phyloP scores from a whole-genome alignment of 768 basidiomycete genomes.

The Exsudoporus frostii region DNA sequence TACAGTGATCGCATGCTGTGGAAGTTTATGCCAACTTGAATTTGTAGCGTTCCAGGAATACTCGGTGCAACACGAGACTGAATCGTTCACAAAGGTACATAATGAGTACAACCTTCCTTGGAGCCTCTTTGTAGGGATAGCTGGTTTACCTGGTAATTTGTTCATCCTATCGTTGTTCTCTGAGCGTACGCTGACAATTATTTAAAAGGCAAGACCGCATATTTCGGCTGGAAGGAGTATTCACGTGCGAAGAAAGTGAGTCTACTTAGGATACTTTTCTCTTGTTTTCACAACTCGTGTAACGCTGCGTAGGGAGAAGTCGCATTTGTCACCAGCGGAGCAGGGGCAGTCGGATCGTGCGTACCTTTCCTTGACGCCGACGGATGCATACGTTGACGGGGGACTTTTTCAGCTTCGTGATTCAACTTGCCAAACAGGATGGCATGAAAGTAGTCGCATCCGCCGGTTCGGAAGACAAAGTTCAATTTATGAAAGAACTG shows the following conservation, averaged over 20 bases:
- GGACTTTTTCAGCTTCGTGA: slow-evolving; percentile 36
- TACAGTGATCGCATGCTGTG: slow-evolving; percentile 2
- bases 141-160: slow-evolving; percentile 24
- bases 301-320: slow-evolving; percentile 40
- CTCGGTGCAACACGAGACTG: not conserved
- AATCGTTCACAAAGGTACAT: slow-evolving; percentile 10
- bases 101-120: slow-evolving; percentile 31
- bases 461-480: slow-evolving; percentile 73
- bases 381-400: not conserved
- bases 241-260: slow-evolving; percentile 25
- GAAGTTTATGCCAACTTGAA: slow-evolving; percentile 10
- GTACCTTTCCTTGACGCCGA: slow-evolving; percentile 16
- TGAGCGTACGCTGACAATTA: not conserved
- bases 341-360: slow-evolving; percentile 58
- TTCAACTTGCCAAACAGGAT: slow-evolving; percentile 50
- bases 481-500: slow-evolving; percentile 54
- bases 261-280: not conserved
- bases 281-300: not conserved
- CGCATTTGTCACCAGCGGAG: slow-evolving; percentile 45
- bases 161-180: slow-evolving; percentile 6
- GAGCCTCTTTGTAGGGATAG: slow-evolving; percentile 27
- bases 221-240: slow-evolving; percentile 16
- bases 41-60: slow-evolving; percentile 29
- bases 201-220: slow-evolving; percentile 21
- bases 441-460: slow-evolving; percentile 67